Percentiles rank a stretch among this genome's conserved stretches.
Evolutionary conservation across 306 rosid genomes (phyloP).

Genomic region (Luffa acutangula): DNA sequence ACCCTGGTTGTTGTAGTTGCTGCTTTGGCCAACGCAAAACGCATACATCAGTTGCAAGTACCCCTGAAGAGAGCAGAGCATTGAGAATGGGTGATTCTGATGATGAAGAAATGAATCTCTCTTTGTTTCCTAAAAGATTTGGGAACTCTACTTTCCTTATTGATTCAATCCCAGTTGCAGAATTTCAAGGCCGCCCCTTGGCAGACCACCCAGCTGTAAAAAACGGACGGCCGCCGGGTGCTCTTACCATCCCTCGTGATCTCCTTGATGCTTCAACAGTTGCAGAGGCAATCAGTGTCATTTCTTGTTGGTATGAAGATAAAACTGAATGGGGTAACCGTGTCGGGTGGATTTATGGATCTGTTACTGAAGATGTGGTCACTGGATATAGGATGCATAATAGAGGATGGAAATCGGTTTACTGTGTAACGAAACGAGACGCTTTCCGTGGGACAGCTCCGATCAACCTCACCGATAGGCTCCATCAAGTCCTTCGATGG

Average conservation of each 20-base stretch:
- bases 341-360: conserved; percentile 96
- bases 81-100: conserved; percentile 82
- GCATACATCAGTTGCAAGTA: conserved; percentile 39
- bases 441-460: conserved; percentile 98
- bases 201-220: conserved; percentile 98
- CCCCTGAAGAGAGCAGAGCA: conserved; percentile 61
- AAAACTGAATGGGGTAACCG: conserved; percentile 97
- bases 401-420: conserved; percentile 92
- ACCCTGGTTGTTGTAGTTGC: conserved; percentile 53
- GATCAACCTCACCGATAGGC: conserved; percentile 83
- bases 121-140: conserved; percentile 71
- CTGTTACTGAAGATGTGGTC: conserved; percentile 96
- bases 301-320: conserved; percentile 97
- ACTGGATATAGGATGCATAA: conserved; percentile 97
- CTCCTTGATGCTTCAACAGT: conserved; percentile 91
- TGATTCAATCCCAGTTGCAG: conserved; percentile 91
- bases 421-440: conserved; percentile 90
- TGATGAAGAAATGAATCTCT: conserved; percentile 79
- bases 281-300: conserved; percentile 92
- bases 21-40: conserved; percentile 51
- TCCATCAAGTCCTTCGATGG: conserved; percentile 95
- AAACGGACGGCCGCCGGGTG: conserved; percentile 88
- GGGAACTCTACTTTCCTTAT: conserved; percentile 86
- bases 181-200: conserved; percentile 95
- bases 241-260: conserved; percentile 70